Conservation (phyloP, 1,284 basidiomycete species). For the Ustilago sp. region DNA sequence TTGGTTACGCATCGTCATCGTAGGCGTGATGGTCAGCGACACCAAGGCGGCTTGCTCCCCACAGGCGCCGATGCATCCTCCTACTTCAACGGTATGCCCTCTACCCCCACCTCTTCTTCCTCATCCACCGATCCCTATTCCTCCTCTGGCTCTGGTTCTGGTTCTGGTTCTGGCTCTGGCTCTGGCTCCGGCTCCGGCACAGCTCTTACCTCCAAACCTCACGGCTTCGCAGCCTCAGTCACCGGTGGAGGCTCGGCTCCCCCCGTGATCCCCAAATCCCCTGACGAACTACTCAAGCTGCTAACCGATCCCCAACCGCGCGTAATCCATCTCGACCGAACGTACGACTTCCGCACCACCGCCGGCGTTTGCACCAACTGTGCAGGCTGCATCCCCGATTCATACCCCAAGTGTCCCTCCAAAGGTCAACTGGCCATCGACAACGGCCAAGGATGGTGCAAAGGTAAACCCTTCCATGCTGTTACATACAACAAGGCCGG, state of each 20-base stretch:
- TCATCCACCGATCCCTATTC: not conserved
- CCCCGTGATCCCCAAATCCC: constrained; percentile 65
- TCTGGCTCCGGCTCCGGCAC: not conserved
- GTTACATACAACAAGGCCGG: constrained; percentile 61
- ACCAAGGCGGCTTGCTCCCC: not conserved
- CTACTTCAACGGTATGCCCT: constrained; percentile 21
- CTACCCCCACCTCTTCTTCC: not conserved
- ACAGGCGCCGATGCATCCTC: not conserved
- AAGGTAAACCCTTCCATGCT: constrained; percentile 23
- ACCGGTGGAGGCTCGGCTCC: constrained; percentile 70
- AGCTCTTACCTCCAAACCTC: constrained; percentile 20
- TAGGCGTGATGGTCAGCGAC: not conserved
- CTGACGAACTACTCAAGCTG: constrained; percentile 66
- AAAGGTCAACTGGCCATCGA: constrained; percentile 69
- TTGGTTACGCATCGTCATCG: constrained; percentile 9
- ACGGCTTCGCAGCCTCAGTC: constrained; percentile 66
- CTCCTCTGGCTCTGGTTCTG: constrained; percentile 4
- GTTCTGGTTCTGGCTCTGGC: constrained; percentile 13
- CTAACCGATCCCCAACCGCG: constrained; percentile 66
- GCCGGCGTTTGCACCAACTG: constrained; percentile 59
- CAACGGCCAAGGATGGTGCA: constrained; percentile 67
- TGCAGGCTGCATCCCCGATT: constrained; percentile 51
- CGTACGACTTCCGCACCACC: constrained; percentile 68
- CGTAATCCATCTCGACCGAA: constrained; percentile 68
- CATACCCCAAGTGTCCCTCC: constrained; percentile 62